phyloP scores from a whole-genome alignment of 1,284 basidiomycete species.

The Erythrobasidium hasegawianum region DNA sequence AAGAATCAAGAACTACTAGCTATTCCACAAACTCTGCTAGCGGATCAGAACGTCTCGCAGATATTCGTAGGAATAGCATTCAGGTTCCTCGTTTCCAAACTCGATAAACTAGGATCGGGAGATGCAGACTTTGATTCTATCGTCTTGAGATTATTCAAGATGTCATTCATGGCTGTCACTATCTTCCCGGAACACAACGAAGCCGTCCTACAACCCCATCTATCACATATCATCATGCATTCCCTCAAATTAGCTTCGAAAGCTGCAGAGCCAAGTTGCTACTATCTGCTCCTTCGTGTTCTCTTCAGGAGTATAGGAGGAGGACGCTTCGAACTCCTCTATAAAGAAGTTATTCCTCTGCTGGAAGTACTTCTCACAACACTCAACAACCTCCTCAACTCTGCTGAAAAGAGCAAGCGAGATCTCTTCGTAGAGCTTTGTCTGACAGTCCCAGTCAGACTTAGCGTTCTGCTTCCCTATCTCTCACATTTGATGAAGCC shows the following conservation, averaged over 20 bases:
- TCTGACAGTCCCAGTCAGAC: conserved; percentile 89
- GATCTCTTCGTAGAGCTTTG: conserved; percentile 97
- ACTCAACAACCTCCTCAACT: conserved; percentile 81
- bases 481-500: conserved; percentile 96
- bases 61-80: conserved; percentile 91
- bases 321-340: conserved; percentile 88
- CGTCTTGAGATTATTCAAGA: conserved; percentile 89
- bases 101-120: conserved; percentile 68
- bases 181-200: conserved; percentile 77
- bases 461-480: conserved; percentile 94
- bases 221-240: conserved; percentile 93
- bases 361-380: conserved; percentile 96
- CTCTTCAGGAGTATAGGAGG: conserved; percentile 98
- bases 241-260: conserved; percentile 92
- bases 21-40: conserved; percentile 81
- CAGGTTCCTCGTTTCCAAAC: conserved; percentile 75
- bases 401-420: conserved; percentile 64
- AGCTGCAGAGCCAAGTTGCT: conserved; percentile 83
- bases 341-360: conserved; percentile 93
- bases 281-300: conserved; percentile 88
- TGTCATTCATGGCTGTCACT: conserved; percentile 88
- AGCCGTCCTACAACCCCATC: conserved; percentile 82
- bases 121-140: conserved; percentile 73
- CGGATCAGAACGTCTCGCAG: conserved; percentile 75
- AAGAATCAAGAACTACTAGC: conserved; percentile 74